Percentiles rank a stretch among this genome's conserved stretches.
phyloP scores from a whole-genome alignment of 2,329 filamentous ascomycete genomes.

The Arthroderma uncinatum region DNA sequence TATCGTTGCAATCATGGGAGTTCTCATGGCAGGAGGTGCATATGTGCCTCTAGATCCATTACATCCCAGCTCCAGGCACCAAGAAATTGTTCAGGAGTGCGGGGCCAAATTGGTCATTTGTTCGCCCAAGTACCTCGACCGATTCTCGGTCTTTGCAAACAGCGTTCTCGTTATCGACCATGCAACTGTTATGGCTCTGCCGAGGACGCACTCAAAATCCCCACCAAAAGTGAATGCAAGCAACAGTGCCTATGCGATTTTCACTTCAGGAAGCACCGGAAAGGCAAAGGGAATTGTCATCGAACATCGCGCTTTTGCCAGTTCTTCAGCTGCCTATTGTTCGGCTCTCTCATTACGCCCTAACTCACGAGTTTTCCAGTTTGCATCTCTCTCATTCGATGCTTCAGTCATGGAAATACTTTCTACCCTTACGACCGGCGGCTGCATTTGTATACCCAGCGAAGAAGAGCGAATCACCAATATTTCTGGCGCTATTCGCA shows the following conservation, averaged over 20 bases:
- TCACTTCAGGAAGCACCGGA: slow-evolving; percentile 74
- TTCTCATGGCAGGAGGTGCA: slow-evolving; percentile 62
- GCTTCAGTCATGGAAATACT: slow-evolving; percentile 85
- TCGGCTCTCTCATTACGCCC: slow-evolving; percentile 45
- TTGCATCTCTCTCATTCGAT: slow-evolving; percentile 75
- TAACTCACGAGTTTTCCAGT: slow-evolving; percentile 57
- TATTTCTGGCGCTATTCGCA: slow-evolving; percentile 54
- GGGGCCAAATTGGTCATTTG: slow-evolving; percentile 12
- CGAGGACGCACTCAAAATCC: slow-evolving; percentile 30
- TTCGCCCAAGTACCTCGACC: slow-evolving; percentile 9
- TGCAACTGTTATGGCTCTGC: slow-evolving; percentile 42
- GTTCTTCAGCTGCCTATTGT: slow-evolving; percentile 41
- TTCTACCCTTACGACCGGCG: slow-evolving; percentile 66
- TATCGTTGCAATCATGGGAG: slow-evolving; percentile 63
- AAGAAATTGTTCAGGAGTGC: slow-evolving; percentile 12
- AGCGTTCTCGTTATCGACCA: slow-evolving; percentile 42
- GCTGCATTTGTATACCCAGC: slow-evolving; percentile 62
- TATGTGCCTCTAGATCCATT: slow-evolving; percentile 66
- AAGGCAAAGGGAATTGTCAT: slow-evolving; percentile 68
- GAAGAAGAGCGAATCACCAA: slow-evolving; percentile 66
- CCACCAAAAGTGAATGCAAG: slow-evolving; percentile 3
- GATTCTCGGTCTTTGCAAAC: slow-evolving; percentile 20
- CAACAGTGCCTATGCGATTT: slow-evolving; percentile 62
- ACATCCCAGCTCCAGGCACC: slow-evolving; percentile 12
- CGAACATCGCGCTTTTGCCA: slow-evolving; percentile 62